Evolutionary conservation across 2,329 filamentous ascomycete species (phyloP).

Genomic region (Chaetothyriales sp.): DNA sequence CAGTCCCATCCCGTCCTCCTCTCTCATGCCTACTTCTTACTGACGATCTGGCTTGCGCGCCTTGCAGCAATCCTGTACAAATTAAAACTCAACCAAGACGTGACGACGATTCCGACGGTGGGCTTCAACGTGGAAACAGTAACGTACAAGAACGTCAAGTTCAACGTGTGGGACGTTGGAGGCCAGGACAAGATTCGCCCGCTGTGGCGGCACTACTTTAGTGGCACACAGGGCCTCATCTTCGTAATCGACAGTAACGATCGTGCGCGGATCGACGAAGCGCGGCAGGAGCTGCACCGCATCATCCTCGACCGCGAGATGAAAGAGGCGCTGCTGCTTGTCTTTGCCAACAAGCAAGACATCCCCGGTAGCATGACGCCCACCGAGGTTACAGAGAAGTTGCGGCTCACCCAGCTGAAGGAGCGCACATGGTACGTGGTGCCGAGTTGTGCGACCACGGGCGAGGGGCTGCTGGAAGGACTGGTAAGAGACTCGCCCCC

Average conservation of each 20-base stretch:
- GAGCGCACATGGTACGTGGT: constrained; percentile 78
- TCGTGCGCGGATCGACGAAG: constrained; percentile 80
- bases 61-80: constrained; percentile 80
- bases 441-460: constrained; percentile 68
- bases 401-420: constrained; percentile 63
- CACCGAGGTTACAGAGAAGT: constrained; percentile 62
- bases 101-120: constrained; percentile 95
- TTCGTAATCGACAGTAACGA: constrained; percentile 97
- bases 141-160: constrained; percentile 98
- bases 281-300: constrained; percentile 81
- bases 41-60: neutral
- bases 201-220: constrained; percentile 95
- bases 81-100: constrained; percentile 94
- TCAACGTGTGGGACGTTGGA: constrained; percentile 98
- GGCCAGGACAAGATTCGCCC: constrained; percentile 98
- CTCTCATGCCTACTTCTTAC: constrained; percentile 4
- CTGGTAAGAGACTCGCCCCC: constrained; percentile 37
- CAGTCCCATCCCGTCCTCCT: neutral
- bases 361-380: constrained; percentile 68
- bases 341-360: constrained; percentile 99
- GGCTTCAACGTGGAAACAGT: constrained; percentile 99
- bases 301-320: constrained; percentile 98
- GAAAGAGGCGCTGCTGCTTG: constrained; percentile 83
- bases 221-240: constrained; percentile 89
- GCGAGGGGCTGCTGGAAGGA: constrained; percentile 68